phyloP scores from a whole-genome alignment of 1,139 yeast species.

The Candida sp. region DNA sequence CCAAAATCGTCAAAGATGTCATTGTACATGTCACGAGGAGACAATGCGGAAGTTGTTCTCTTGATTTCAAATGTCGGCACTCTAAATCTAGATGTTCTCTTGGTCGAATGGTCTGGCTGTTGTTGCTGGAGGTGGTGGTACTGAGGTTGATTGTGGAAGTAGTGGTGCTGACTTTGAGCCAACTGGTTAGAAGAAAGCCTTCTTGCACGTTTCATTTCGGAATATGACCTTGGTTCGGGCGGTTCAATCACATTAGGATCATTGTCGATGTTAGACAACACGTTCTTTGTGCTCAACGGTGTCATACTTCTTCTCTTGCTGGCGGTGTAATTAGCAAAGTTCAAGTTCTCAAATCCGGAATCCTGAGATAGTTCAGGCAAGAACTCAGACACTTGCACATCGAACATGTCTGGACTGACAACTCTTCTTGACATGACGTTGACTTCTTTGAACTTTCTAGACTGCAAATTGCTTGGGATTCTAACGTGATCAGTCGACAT shows the following conservation, averaged over 20 bases:
- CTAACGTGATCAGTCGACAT: slow-evolving; percentile 11
- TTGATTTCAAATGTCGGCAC: slow-evolving; percentile 52
- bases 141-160: background rate
- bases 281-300: slow-evolving; percentile 33
- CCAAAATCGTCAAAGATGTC: slow-evolving; percentile 47
- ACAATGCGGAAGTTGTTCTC: slow-evolving; percentile 35
- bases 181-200: slow-evolving; percentile 6
- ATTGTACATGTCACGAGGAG: slow-evolving; percentile 44
- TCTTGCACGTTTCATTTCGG: slow-evolving; percentile 9
- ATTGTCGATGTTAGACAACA: slow-evolving; percentile 28
- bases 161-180: slow-evolving; percentile 2
- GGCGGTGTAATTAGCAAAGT: slow-evolving; percentile 24
- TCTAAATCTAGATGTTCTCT: slow-evolving; percentile 33
- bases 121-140: slow-evolving; percentile 6
- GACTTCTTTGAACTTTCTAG: slow-evolving; percentile 45
- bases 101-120: background rate
- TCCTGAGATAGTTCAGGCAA: slow-evolving; percentile 52
- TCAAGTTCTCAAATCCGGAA: slow-evolving; percentile 49
- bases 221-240: slow-evolving; percentile 19
- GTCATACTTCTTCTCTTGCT: slow-evolving; percentile 26
- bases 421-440: slow-evolving; percentile 47
- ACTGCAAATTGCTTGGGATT: slow-evolving; percentile 28
- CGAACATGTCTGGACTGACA: slow-evolving; percentile 38
- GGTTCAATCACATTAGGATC: slow-evolving; percentile 24
- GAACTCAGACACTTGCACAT: slow-evolving; percentile 41